Evolutionary conservation across 1,139 yeast species (phyloP).

Genomic region (Yamadazyma membranifaciens): DNA sequence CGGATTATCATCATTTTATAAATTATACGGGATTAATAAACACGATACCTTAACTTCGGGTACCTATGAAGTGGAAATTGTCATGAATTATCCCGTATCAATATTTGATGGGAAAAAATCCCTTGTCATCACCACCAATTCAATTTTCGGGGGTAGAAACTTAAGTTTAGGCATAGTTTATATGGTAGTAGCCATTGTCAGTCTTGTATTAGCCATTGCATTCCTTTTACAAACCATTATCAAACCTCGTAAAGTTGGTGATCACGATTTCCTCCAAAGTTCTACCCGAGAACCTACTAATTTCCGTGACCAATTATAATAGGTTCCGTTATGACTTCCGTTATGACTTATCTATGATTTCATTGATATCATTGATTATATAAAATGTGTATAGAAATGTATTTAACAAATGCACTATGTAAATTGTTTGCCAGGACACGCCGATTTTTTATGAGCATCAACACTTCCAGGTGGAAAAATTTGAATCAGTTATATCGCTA

Average conservation of each 20-base stretch:
- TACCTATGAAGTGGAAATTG: constrained; percentile 57
- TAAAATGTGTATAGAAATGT: neutral
- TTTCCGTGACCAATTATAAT: constrained; percentile 28
- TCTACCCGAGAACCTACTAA: constrained; percentile 15
- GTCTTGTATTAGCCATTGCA: constrained; percentile 45
- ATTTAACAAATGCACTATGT: too few relatives aligned
- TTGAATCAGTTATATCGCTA: constrained; percentile 1
- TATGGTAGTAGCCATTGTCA: constrained; percentile 59
- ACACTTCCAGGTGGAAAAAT: constrained; percentile 1
- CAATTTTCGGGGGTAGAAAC: constrained; percentile 70
- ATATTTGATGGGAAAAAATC: constrained; percentile 71
- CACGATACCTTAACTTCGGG: constrained; percentile 53
- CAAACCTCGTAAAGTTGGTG: constrained; percentile 46
- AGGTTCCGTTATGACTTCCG: too few relatives aligned
- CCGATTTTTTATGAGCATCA: neutral
- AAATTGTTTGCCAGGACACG: neutral
- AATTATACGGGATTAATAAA: constrained; percentile 59
- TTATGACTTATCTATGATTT: too few relatives aligned
- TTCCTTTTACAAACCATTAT: constrained; percentile 48
- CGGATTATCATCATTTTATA: constrained; percentile 68
- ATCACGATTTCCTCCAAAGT: constrained; percentile 41
- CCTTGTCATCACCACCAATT: constrained; percentile 63
- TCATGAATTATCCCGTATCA: constrained; percentile 66
- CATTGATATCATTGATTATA: too few relatives aligned
- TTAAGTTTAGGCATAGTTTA: constrained; percentile 65